Conservation (phyloP, 176 grass and related monocot genomes). For the Ampelocalamus luodianensis region DNA sequence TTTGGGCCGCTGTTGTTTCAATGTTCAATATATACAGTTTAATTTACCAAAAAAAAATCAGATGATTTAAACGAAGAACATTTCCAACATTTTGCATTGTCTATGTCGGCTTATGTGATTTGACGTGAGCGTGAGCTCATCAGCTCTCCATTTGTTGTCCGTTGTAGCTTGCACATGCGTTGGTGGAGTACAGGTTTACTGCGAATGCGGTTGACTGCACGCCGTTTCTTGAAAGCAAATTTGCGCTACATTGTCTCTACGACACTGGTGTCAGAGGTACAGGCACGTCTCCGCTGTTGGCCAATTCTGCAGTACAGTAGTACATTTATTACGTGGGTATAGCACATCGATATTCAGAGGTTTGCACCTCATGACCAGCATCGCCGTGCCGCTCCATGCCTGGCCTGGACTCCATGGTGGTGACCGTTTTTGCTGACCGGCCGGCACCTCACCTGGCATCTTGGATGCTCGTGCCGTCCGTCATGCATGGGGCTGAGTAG, state of each 20-base stretch:
- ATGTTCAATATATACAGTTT: conserved; percentile 6
- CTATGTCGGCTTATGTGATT: neutral
- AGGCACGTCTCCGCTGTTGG: neutral
- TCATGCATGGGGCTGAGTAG: neutral
- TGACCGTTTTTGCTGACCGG: neutral
- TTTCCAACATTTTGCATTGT: neutral
- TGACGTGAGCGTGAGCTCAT: neutral
- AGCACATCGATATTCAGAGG: neutral
- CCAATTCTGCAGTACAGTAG: neutral
- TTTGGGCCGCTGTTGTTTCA: conserved; percentile 20
- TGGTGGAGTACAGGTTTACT: neutral
- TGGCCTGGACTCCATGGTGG: neutral
- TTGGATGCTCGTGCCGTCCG: conserved; percentile 36
- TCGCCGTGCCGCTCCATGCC: neutral
- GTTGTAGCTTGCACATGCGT: neutral
- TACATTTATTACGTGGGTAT: neutral
- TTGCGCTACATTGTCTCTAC: neutral
- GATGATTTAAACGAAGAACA: neutral
- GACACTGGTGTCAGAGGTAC: neutral
- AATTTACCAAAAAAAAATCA: conserved; percentile 11
- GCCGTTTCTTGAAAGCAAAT: neutral
- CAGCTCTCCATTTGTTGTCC: neutral
- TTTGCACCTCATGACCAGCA: too few species aligned
- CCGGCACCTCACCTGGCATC: neutral
- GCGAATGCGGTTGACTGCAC: neutral